A percentile compares a stretch with the other conserved stretches of the same genome.
Conservation (phyloP, 108 stramenopile genomes). For the Parmales sp. region DNA sequence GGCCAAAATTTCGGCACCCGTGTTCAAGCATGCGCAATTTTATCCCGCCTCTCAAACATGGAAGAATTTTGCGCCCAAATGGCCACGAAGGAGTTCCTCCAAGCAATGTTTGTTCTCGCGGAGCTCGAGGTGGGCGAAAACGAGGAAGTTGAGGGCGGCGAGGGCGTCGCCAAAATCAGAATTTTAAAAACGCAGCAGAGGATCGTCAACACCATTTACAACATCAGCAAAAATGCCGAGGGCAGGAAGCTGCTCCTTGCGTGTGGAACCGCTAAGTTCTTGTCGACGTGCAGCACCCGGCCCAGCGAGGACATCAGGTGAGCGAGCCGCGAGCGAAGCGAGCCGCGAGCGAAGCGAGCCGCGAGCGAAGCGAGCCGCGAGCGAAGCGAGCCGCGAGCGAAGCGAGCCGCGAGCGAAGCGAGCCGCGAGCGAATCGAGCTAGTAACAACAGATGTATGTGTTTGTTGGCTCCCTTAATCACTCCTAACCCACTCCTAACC, state of each 20-base stretch:
- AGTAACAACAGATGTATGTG: too few species aligned
- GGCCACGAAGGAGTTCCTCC: neutral
- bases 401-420: too few species aligned
- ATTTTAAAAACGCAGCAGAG: conserved; percentile 3
- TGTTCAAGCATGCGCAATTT: conserved; percentile 9
- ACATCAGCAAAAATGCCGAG: neutral
- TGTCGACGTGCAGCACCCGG: neutral
- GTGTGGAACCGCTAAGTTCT: neutral
- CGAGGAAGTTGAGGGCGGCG: too few species aligned
- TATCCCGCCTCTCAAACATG: neutral
- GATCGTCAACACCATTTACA: conserved; percentile 6
- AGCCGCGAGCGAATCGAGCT: too few species aligned
- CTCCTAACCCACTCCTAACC: too few species aligned
- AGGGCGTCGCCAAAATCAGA: neutral
- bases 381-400: too few species aligned
- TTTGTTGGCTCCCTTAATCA: too few species aligned
- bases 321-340: too few species aligned
- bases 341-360: too few species aligned
- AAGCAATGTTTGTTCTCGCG: neutral
- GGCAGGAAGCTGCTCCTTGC: neutral
- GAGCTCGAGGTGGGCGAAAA: neutral
- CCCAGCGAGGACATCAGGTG: conserved; percentile 4
- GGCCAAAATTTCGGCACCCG: neutral
- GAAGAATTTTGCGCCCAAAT: neutral
- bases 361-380: too few species aligned